These are phyloP conservation scores for Juglanconis oblonga DNA, from an alignment of 2,329 filamentous ascomycete species.

Conservation along the genomic window DNA sequence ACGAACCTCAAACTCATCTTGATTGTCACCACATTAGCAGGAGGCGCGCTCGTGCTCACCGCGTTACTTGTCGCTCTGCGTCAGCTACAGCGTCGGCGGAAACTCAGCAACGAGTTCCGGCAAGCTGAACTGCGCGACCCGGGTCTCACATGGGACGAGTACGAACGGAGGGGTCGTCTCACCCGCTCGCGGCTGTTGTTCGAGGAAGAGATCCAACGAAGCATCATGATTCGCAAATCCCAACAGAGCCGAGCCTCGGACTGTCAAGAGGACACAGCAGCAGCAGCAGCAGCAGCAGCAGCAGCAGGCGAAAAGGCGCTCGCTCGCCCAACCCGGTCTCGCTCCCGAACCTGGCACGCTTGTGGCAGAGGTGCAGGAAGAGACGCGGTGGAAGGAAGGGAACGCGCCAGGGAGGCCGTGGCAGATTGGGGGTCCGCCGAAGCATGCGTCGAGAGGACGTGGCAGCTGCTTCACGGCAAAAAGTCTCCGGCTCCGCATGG, in stretches of 20 bases:
- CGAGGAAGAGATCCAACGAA: conserved; percentile 23
- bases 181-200: conserved; percentile 20
- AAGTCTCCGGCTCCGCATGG: background rate
- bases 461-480: conserved; percentile 6
- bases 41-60: background rate
- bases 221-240: conserved; percentile 22
- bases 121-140: conserved; percentile 21
- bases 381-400: background rate
- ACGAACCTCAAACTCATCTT: background rate
- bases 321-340: background rate
- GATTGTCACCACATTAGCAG: background rate
- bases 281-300: no score
- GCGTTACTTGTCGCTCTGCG: conserved; percentile 1
- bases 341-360: conserved; percentile 11
- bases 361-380: background rate
- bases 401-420: background rate
- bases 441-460: conserved; percentile 11
- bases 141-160: conserved; percentile 22
- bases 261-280: background rate
- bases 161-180: conserved; percentile 18
- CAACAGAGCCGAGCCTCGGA: conserved; percentile 22
- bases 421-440: conserved; percentile 8
- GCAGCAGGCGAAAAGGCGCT: background rate
- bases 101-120: conserved; percentile 6
- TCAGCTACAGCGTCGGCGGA: conserved; percentile 14